Conservation (phyloP, 1,284 basidiomycete species). For the Apiotrichum porosum region DNA sequence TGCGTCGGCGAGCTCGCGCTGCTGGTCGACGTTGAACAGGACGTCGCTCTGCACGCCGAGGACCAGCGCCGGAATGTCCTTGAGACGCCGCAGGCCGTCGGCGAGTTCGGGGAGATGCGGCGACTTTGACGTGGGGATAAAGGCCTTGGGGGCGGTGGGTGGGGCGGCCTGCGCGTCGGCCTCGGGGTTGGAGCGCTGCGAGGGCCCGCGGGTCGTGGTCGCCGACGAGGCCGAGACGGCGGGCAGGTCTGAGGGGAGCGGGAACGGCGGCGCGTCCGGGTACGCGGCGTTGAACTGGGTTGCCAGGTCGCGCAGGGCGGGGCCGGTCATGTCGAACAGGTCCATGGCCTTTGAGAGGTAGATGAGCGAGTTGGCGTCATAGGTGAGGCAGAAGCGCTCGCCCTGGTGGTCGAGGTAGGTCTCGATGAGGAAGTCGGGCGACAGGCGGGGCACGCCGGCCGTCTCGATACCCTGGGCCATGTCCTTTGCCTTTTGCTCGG, state of each 20-base stretch:
- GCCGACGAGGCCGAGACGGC: slow-evolving; percentile 26
- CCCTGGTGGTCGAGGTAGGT: slow-evolving; percentile 98
- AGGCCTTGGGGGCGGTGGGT: slow-evolving; percentile 24
- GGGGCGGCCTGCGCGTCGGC: neutral
- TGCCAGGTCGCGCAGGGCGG: slow-evolving; percentile 67
- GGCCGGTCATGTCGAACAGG: slow-evolving; percentile 88
- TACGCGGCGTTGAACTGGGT: slow-evolving; percentile 39
- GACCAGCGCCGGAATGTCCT: slow-evolving; percentile 74
- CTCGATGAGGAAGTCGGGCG: slow-evolving; percentile 95
- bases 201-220: slow-evolving; percentile 3
- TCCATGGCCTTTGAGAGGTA: slow-evolving; percentile 99
- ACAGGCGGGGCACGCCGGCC: slow-evolving; percentile 25
- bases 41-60: slow-evolving; percentile 97
- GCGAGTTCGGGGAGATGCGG: slow-evolving; percentile 77
- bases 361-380: slow-evolving; percentile 98
- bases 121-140: slow-evolving; percentile 55
- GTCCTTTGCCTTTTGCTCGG: slow-evolving; percentile 33
- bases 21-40: slow-evolving; percentile 94
- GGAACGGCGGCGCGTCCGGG: slow-evolving; percentile 40
- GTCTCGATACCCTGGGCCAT: slow-evolving; percentile 2
- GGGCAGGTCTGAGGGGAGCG: slow-evolving; percentile 39
- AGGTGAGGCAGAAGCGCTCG: slow-evolving; percentile 95
- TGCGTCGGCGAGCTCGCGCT: slow-evolving; percentile 90
- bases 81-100: slow-evolving; percentile 71
- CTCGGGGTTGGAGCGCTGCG: slow-evolving; percentile 2